Base-by-base conservation (phyloP, 2,329 filamentous ascomycete species). In the Setomelanomma holmii region DNA sequence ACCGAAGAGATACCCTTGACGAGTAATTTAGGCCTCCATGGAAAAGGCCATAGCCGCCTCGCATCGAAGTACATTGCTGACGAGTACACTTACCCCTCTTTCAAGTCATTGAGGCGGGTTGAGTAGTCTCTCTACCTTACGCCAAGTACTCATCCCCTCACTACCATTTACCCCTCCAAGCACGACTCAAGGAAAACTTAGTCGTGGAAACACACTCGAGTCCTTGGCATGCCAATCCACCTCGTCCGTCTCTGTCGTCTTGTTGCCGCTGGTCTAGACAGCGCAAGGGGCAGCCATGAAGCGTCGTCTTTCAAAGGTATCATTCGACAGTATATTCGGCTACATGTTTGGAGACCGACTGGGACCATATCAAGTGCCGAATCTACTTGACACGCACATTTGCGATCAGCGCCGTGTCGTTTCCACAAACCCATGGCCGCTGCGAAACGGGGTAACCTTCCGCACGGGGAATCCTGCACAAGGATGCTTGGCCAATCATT, bases 401-500 rank as follows among this genome's bases (percentile, higher is more conserved):
- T 46, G 30, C 30, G 49, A 61, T 55, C 49, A 49, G 45, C 48
- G 21, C 33, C 39, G 43, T 45, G 24, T 54, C 45, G 44, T 49
- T 41, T 52, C 39, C 36, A 22, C n/a, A 3, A 17, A 11, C 24
- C 42, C 45, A 53, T 56, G 34, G 45, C 43, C 49, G 43, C 33
- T 36, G 20, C 45, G 45, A 33, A 42, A 53, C 53, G 38, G 46
- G 40, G 49, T 55, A n/a, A 51, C 52, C 52, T 55, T 50, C 52
- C 49, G 39, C 42, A 16, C 56, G 49, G 62, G 54, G 58, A 52
- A 64, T 60, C 58, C 8, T 46, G 51, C 34, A 64, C 59, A 63
- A 66, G 61, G 61, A 61, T 65, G 21, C 62, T 67, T 66, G 57
- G 58, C 61, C 57, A 53, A 58, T 60, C 49, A 56, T 50, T 54